phyloP scores from a whole-genome alignment of 495 filamentous ascomycete genomes.

The Penicillium samsonianum region DNA sequence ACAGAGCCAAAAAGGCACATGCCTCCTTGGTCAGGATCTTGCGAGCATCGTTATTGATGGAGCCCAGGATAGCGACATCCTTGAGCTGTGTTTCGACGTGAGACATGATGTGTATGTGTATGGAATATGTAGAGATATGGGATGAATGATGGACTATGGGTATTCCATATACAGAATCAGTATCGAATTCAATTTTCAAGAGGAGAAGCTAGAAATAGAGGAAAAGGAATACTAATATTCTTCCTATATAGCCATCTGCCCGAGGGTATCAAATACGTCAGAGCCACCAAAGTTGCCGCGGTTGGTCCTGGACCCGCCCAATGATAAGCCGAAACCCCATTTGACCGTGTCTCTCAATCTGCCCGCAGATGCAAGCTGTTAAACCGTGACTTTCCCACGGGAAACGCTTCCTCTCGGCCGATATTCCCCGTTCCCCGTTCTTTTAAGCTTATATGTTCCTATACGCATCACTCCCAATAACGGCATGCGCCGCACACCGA shows the following conservation, averaged over 20 bases:
- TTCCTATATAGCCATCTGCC: slow-evolving; percentile 32
- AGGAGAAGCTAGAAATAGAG: not conserved
- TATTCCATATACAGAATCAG: slow-evolving; percentile 1
- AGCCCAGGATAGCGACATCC: slow-evolving; percentile 82
- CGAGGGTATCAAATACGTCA: slow-evolving; percentile 40
- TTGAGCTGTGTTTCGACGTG: slow-evolving; percentile 74
- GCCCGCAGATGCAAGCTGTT: not conserved
- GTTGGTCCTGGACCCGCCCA: slow-evolving; percentile 25
- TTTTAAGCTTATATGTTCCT: not conserved
- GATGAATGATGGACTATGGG: not conserved
- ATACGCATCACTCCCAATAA: slow-evolving; percentile 10
- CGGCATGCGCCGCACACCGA: slow-evolving; percentile 34
- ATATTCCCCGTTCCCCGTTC: slow-evolving; percentile 23
- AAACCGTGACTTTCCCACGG: slow-evolving; percentile 36
- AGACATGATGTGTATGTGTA: slow-evolving; percentile 53
- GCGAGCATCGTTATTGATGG: slow-evolving; percentile 72
- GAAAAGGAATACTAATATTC: not conserved
- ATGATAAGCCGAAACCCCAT: slow-evolving; percentile 9
- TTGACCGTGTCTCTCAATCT: not conserved
- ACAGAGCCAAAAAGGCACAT: slow-evolving; percentile 86
- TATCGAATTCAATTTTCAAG: not conserved
- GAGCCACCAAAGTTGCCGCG: slow-evolving; percentile 38
- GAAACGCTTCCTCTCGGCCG: slow-evolving; percentile 42
- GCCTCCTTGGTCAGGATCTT: slow-evolving; percentile 93
- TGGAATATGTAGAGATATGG: slow-evolving; percentile 22